These are phyloP conservation scores for Saccharomycopsis fermentans DNA, from an alignment of 805 yeast genomes.

Conservation along the genomic window DNA sequence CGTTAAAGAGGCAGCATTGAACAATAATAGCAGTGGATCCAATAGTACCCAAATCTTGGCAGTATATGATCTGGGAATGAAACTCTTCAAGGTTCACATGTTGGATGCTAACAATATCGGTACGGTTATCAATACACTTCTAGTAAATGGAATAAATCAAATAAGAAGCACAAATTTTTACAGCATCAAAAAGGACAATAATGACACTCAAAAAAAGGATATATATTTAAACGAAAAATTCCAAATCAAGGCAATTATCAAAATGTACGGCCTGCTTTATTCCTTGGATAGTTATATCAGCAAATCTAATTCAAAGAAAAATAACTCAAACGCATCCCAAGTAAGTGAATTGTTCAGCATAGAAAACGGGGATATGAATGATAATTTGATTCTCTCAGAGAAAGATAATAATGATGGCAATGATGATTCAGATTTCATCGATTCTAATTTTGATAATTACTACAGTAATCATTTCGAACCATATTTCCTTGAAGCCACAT, in stretches of 20 bases:
- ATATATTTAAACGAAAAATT: constrained; percentile 31
- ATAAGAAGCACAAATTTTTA: background rate
- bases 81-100: constrained; percentile 51
- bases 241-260: constrained; percentile 49
- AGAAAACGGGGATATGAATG: constrained; percentile 12
- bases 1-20: constrained; percentile 44
- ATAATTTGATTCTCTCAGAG: constrained; percentile 3
- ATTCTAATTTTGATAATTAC: constrained; percentile 43
- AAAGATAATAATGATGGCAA: constrained; percentile 5
- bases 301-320: constrained; percentile 27
- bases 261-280: constrained; percentile 58
- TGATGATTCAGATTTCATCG: constrained; percentile 4
- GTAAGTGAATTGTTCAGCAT: constrained; percentile 14
- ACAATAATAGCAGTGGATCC: background rate
- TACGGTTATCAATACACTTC: constrained; percentile 33
- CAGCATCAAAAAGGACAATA: background rate
- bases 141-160: constrained; percentile 41
- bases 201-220: constrained; percentile 17
- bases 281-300: background rate
- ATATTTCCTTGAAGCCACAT: constrained; percentile 42
- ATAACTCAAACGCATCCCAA: constrained; percentile 8
- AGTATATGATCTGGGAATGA: constrained; percentile 65
- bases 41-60: constrained; percentile 36
- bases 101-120: constrained; percentile 47
- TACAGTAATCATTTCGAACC: constrained; percentile 63